Evolutionary conservation across 345 rosid genomes (phyloP).

Genomic region (Pistacia atlantica): DNA sequence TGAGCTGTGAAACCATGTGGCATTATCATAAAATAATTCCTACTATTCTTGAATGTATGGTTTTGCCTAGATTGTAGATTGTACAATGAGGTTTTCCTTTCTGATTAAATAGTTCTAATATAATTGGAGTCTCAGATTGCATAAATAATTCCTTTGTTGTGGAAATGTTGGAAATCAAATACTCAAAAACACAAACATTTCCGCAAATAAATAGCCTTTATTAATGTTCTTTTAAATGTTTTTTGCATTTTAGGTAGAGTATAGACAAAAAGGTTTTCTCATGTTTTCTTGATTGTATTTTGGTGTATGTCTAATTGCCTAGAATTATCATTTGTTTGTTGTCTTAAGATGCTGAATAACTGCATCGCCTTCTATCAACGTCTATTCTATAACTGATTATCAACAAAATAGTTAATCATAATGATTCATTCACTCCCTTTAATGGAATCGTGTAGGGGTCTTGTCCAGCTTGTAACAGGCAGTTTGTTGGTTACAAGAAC

Average conservation of each 20-base stretch:
- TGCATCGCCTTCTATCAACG: background rate
- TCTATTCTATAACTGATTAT: background rate
- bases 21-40: background rate
- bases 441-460: slow-evolving; percentile 55
- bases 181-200: too few relatives aligned
- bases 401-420: background rate
- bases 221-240: background rate
- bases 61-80: background rate
- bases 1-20: background rate
- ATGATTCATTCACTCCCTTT: background rate
- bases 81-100: background rate
- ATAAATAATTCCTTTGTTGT: background rate
- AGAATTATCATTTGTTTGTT: background rate
- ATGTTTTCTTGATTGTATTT: background rate
- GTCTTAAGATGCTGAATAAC: background rate
- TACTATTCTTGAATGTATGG: background rate
- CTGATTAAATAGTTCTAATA: background rate
- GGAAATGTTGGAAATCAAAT: background rate
- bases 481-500: slow-evolving; percentile 83
- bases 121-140: background rate
- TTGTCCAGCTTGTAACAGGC: slow-evolving; percentile 91
- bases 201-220: background rate
- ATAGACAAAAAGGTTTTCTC: background rate
- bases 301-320: slow-evolving; percentile 7
- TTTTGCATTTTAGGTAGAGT: background rate